Conservation (phyloP, 2,329 filamentous ascomycete species). For the Chrysoporthe cubensis region DNA sequence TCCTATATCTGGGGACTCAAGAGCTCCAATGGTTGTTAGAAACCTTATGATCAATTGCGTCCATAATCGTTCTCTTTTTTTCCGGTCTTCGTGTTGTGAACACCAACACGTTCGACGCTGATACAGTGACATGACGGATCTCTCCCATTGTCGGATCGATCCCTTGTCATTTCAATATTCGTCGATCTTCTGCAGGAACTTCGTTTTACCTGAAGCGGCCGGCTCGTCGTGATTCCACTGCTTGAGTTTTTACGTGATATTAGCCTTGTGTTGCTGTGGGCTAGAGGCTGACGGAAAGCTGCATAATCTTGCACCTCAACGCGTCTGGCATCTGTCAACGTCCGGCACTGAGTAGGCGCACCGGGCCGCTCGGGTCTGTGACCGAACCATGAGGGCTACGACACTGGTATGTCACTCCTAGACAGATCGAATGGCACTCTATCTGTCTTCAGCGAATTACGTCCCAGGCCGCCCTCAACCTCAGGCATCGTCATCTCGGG, state of each 20-base stretch:
- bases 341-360: conserved; percentile 11
- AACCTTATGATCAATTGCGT: neutral
- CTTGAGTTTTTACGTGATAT: neutral
- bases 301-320: conserved; percentile 27
- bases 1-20: neutral
- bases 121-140: conserved; percentile 9
- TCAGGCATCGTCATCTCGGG: neutral
- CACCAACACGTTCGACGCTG: conserved; percentile 3
- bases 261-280: conserved; percentile 2
- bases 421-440: neutral
- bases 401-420: neutral
- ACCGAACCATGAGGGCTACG: neutral
- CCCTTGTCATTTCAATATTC: neutral
- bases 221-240: conserved; percentile 13
- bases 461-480: neutral
- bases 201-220: conserved; percentile 19
- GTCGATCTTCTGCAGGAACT: neutral
- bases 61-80: neutral
- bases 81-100: too few relatives aligned
- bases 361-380: conserved; percentile 16
- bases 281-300: conserved; percentile 19
- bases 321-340: conserved; percentile 25
- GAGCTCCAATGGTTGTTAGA: neutral
- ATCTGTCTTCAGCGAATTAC: too few relatives aligned
- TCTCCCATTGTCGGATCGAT: neutral